Percentiles rank a stretch among this genome's conserved stretches.
Evolutionary conservation across 257 asterid genomes (phyloP).

Genomic region (Fraxinus cuspidata): DNA sequence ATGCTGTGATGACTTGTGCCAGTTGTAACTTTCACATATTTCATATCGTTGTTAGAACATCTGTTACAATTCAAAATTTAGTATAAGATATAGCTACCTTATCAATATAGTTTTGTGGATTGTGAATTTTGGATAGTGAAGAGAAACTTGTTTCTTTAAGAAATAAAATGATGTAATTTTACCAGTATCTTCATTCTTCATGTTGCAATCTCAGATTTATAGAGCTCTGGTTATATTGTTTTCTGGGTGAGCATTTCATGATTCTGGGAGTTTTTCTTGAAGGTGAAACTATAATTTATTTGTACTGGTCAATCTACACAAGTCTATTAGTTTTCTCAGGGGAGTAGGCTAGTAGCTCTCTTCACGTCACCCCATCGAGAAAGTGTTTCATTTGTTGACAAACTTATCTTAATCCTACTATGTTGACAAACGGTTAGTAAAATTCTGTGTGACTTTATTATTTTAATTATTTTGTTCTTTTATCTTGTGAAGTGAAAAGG

Average conservation of each 20-base stretch:
- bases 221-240: neutral
- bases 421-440: too few species aligned
- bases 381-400: too few species aligned
- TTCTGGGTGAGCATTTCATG: neutral
- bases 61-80: slow-evolving; percentile 1
- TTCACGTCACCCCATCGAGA: neutral
- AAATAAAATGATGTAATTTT: neutral
- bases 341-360: neutral
- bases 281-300: too few species aligned
- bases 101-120: neutral
- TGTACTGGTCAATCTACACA: too few species aligned
- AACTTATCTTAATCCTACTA: too few species aligned
- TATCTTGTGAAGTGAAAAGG: too few species aligned
- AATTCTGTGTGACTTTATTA: too few species aligned
- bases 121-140: neutral
- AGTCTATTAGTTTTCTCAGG: neutral
- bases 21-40: slow-evolving; percentile 2
- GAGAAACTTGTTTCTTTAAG: neutral
- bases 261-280: neutral
- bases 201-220: neutral
- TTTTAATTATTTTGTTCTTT: too few species aligned
- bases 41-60: neutral
- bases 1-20: neutral
- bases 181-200: neutral
- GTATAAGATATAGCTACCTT: neutral